Base-by-base conservation (phyloP, 1,284 basidiomycete genomes). In the Ceratobasidium theobromae region DNA sequence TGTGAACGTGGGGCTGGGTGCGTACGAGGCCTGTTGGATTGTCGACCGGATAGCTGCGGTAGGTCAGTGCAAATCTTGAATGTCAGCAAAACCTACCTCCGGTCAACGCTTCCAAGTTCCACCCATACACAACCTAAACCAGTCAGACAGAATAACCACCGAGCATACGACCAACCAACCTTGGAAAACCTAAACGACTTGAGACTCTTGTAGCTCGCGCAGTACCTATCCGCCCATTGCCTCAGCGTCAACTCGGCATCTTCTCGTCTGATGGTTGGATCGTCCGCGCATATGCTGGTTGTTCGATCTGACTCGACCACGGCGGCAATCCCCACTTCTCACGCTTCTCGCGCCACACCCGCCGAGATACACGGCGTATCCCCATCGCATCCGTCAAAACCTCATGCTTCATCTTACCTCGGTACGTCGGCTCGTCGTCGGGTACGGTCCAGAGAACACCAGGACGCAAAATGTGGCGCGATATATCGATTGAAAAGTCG, bases 221-320 rank as follows among this genome's bases (percentile, higher is more conserved):
- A 86, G 72, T 87, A 89, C 62, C 85, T 82, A 71, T 89, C 85
- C 21, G 86, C 87, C 88, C 88, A 90, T 64, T 84, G 78, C 18
- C 84, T 79, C 49, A 88, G 72, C 1, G 82, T 80, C 72, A 66
- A 73, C 66, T 67, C 28, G 49, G 28, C 25, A 53, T n/a, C 16
- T 30, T 23, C 40, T 69, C 52, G 25, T 65, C 66, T 23, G 66
- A 52, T 12, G 60, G 66, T 25, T 35, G 43, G 52, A 33, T n/a
- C 33, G 33, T 35, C n/a, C 55, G 18, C 45, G 43, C 25, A 27
- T 43, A 43, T 16, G 40, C 57, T 1, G 41, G 38, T n/a, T 65
- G 52, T 12, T 66, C 66, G 25, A 33, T 38, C 4, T 45, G 45
- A 27, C 62, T 62, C 48, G 57, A 32, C 68, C 68, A 69, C 16